phyloP scores from a whole-genome alignment of 2,329 filamentous ascomycete genomes.

The Verticillium tricorpus region DNA sequence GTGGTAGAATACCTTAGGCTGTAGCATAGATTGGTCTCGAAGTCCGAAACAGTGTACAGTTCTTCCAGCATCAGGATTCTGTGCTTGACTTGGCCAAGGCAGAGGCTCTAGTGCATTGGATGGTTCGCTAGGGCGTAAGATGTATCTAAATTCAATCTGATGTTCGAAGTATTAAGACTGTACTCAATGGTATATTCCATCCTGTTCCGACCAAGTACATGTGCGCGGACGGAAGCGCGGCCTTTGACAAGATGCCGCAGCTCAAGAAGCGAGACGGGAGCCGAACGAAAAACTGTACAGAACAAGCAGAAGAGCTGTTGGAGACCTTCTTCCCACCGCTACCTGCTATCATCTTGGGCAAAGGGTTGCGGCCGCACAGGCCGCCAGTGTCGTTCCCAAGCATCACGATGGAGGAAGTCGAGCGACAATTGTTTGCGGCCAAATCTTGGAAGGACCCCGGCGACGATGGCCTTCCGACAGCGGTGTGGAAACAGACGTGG shows the following conservation, averaged over 20 bases:
- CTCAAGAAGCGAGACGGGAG: constrained; percentile 14
- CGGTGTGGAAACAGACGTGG: constrained; percentile 14
- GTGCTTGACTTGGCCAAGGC: too few relatives aligned
- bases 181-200: too few relatives aligned
- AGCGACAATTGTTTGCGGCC: constrained; percentile 12
- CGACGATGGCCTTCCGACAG: constrained; percentile 8
- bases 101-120: too few relatives aligned
- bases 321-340: constrained; percentile 15
- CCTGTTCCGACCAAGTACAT: constrained; percentile 24
- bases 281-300: constrained; percentile 5
- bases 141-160: too few relatives aligned
- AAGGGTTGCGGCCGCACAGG: constrained; percentile 11
- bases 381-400: constrained; percentile 3
- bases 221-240: constrained; percentile 13
- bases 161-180: too few relatives aligned
- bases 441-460: constrained; percentile 15
- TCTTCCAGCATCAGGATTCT: too few relatives aligned
- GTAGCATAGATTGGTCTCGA: too few relatives aligned
- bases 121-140: too few relatives aligned
- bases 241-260: constrained; percentile 18
- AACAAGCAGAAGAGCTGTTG: constrained; percentile 16
- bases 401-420: constrained; percentile 16
- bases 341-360: constrained; percentile 13
- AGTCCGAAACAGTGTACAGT: too few relatives aligned
- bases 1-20: too few relatives aligned